Conservation (phyloP, 306 rosid genomes). For the Vicia villosa region DNA sequence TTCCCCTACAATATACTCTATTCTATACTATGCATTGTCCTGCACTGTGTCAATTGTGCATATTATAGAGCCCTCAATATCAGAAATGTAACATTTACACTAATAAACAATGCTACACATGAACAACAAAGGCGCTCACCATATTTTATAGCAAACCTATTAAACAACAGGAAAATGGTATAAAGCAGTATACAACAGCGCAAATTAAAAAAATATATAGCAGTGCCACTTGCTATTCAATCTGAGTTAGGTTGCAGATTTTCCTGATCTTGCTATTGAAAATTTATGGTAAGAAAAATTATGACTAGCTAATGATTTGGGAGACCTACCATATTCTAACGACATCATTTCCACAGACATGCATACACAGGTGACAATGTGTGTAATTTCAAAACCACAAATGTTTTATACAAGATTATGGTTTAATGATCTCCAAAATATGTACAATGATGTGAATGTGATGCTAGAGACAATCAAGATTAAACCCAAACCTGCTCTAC, state of each 20-base stretch:
- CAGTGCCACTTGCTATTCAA: background rate
- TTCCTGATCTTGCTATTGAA: slow-evolving; percentile 1
- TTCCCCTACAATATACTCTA: background rate
- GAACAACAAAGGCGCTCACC: background rate
- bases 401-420: background rate
- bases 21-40: background rate
- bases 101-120: background rate
- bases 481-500: background rate
- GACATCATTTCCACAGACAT: background rate
- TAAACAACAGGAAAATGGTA: slow-evolving; percentile 8
- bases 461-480: slow-evolving; percentile 10
- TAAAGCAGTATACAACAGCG: slow-evolving; percentile 2
- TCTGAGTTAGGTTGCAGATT: background rate
- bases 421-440: background rate
- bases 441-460: background rate
- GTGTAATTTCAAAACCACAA: slow-evolving; percentile 16
- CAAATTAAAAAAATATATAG: background rate
- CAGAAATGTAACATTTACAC: background rate
- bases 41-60: background rate
- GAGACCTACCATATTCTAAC: slow-evolving; percentile 13
- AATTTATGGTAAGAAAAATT: slow-evolving; percentile 9
- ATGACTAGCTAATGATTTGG: slow-evolving; percentile 14
- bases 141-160: background rate
- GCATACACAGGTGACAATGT: background rate
- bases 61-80: background rate